Base-by-base conservation (phyloP, 2,329 filamentous ascomycete genomes). In the Claviceps monticola region DNA sequence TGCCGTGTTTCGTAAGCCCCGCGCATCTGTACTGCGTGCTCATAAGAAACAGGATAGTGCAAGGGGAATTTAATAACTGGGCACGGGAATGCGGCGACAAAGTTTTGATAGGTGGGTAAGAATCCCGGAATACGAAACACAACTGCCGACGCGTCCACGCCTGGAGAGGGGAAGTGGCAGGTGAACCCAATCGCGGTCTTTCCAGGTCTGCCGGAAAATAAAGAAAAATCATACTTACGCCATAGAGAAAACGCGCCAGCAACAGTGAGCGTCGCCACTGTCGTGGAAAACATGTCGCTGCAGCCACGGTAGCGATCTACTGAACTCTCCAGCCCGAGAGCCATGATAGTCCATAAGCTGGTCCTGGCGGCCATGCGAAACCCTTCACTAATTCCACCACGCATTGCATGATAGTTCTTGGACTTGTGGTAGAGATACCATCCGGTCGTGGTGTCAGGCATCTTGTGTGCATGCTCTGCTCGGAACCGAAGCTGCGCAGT, bases 371-470 rank as follows among this genome's bases (percentile, higher is more conserved):
- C 89, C 75, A 93, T 87, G 57, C 78, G 82, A 48, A 88, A 60
- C 0, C 88, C 93, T 61, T 95, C 88, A 50, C 80, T 80, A 17
- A 94, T 71, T 0, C 86, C 91, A 5, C 85, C 86, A 21, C 85
- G 76, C 60, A 87, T 83, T 49, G 85, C 78, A 61, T 88, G 82
- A 71, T 98, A 97, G 68, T 95, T 97, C 69, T 97, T 97, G 64
- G 82, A 88, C 70, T 96, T 96, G 73, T 97, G 91, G 68, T 98
- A 98, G n/a, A 97, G 79, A 65, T 91, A 98, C 93, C 93, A 98
- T 17, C 89, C 91, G 2, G 83, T 80, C 26, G 87, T 83, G 1
- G 83, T 83, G 3, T 80, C 82, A 19, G 93, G 93, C 56, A 96
- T 81, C 58, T 91, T 86, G 73, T 98, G 93, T 1, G 93, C 89